A percentile compares a stretch with the other conserved stretches of the same genome.
phyloP scores from a whole-genome alignment of 2,329 filamentous ascomycete genomes.

The Apiospora aurea region DNA sequence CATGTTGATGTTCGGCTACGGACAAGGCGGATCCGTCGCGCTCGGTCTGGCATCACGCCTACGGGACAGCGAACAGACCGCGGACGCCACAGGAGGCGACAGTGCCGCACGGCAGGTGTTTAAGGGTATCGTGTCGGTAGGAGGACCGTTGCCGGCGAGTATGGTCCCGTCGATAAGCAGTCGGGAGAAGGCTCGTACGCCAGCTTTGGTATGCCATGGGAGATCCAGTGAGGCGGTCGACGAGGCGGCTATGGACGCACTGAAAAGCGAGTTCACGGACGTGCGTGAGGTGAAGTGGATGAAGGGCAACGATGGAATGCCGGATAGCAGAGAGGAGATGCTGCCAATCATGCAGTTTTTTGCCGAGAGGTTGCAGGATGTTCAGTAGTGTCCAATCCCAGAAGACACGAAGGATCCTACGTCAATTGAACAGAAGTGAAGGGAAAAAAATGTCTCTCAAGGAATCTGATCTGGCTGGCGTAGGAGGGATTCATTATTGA shows the following conservation, averaged over 20 bases:
- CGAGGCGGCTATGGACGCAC: constrained; percentile 65
- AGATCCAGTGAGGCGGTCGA: constrained; percentile 56
- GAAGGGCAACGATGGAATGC: constrained; percentile 80
- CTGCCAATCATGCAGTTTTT: constrained; percentile 88
- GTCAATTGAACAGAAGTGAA: neutral
- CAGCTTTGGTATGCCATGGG: constrained; percentile 67
- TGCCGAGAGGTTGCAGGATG: constrained; percentile 62
- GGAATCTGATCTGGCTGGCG: constrained; percentile 3
- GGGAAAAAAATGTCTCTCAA: neutral
- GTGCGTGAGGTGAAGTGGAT: constrained; percentile 75
- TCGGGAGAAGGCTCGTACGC: constrained; percentile 65
- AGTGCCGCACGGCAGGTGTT: constrained; percentile 39
- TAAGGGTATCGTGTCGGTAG: constrained; percentile 69
- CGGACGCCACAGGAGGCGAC: constrained; percentile 40
- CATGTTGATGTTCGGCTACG: constrained; percentile 70
- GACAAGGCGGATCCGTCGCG: constrained; percentile 70
- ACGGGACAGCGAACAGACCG: constrained; percentile 43
- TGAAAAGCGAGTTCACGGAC: constrained; percentile 71
- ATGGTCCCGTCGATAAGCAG: constrained; percentile 55
- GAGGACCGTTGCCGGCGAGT: constrained; percentile 62
- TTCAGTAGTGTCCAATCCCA: neutral
- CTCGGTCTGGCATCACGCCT: constrained; percentile 61
- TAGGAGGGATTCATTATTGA: neutral
- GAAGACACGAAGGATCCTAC: neutral
- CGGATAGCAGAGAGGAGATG: constrained; percentile 83